Percentiles rank a stretch among this genome's conserved stretches.
Conservation (phyloP, 805 yeast genomes). For the Sugiyamaella chiloensis region DNA sequence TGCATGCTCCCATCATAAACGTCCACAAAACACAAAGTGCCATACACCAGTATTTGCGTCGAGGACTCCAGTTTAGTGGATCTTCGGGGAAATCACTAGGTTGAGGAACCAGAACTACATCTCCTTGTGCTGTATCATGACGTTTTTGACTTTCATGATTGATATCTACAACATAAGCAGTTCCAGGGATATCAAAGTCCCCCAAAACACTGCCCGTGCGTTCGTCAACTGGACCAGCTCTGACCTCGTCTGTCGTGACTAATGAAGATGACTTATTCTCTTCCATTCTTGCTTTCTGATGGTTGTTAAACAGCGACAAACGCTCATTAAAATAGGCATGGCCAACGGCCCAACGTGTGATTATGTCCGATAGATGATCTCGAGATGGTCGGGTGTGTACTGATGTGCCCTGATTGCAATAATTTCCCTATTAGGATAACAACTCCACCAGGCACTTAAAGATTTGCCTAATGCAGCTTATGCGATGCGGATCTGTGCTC, state of each 20-base stretch:
- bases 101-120: conserved; percentile 53
- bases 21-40: conserved; percentile 53
- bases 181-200: conserved; percentile 1
- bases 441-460: background rate
- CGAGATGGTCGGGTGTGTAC: too few species aligned
- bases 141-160: background rate
- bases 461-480: background rate
- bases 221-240: too few species aligned
- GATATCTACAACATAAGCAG: conserved; percentile 7
- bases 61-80: conserved; percentile 62
- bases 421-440: background rate
- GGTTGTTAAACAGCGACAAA: too few species aligned
- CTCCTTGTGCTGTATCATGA: background rate
- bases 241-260: too few species aligned
- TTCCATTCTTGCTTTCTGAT: too few species aligned
- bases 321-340: too few species aligned
- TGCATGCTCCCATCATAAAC: conserved; percentile 59
- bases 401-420: too few species aligned
- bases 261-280: too few species aligned
- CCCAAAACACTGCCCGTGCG: too few species aligned
- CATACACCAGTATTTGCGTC: conserved; percentile 54
- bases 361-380: too few species aligned
- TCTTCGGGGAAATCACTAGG: conserved; percentile 63
- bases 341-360: too few species aligned
- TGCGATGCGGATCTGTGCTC: too few species aligned